These are phyloP conservation scores for Tricharina praecox DNA, from an alignment of 495 filamentous ascomycete species.

Conservation along the genomic window DNA sequence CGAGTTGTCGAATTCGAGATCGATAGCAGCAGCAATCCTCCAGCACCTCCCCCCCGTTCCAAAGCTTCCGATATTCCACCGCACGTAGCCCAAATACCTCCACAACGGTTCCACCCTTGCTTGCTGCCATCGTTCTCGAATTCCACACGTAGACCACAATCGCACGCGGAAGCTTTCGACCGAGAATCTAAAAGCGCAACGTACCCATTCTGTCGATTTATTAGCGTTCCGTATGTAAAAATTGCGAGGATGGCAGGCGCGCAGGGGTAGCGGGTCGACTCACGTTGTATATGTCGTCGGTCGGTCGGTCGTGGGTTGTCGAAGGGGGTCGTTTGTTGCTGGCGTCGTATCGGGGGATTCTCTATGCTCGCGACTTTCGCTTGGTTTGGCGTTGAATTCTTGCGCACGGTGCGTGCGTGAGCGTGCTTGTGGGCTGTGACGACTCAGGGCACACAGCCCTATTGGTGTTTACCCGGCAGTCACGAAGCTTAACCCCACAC, in stretches of 20 bases:
- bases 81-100: no score
- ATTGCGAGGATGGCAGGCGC: no score
- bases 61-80: background rate
- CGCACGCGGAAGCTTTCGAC: no score
- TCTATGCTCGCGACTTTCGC: slow-evolving; percentile 3
- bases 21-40: slow-evolving; percentile 3
- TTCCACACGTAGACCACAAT: slow-evolving; percentile 7
- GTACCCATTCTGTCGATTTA: slow-evolving; percentile 36
- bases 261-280: slow-evolving; percentile 16
- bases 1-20: slow-evolving; percentile 4
- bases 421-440: background rate
- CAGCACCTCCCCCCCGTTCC: background rate
- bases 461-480: background rate
- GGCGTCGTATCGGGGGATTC: slow-evolving; percentile 9
- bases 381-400: background rate
- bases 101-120: slow-evolving; percentile 3
- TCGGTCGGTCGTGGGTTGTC: slow-evolving; percentile 23
- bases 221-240: slow-evolving; percentile 4
- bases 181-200: no score
- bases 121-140: slow-evolving; percentile 6
- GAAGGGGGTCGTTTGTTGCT: slow-evolving; percentile 22
- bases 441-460: background rate
- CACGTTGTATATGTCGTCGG: slow-evolving; percentile 26
- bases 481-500: no score
- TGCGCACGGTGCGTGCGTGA: background rate